Base-by-base conservation (phyloP, 2,329 filamentous ascomycete genomes). In the Diaporthe caulivora region DNA sequence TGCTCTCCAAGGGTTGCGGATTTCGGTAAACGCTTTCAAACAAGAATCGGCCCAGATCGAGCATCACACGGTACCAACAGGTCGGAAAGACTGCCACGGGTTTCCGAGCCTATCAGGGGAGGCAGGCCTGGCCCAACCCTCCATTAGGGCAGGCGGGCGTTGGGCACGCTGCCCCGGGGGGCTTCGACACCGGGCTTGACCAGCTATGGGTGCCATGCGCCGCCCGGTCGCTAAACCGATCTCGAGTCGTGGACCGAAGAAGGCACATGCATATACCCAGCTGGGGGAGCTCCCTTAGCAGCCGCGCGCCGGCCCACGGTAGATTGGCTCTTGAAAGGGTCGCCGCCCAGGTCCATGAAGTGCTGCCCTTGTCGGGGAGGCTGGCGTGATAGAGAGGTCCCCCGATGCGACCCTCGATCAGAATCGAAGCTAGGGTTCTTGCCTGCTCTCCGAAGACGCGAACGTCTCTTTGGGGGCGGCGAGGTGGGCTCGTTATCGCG, bases 221-320 rank as follows among this genome's bases (percentile, higher is more conserved):
- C 26, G 47, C 62, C n/a, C 62, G 62, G 47, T 67, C 31, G 62
- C 62, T 67, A 67, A 40, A 67, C 62, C 62, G 47, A 15, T 53
- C 62, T 67, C 62, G 62, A 67, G 62, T 67, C 47, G 62, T 67
- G 62, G 62, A 21, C 47, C 62, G 62, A 67, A 47, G 53, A 3
- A 47, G 21, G 47, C 47, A 67, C 62, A 67, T 67, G 62, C 44
- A 67, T 53, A 53, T 53, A 53, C 62, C 62, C 62, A 53, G 62
- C 62, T 67, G 62, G 62, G 62, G 62, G 26, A 51, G 47, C 17
- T 65, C 62, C 60, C 62, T 37, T 10, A 26, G 62, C 62, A 65
- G 62, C 62, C 62, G 62, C 62, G 62, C 44, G 18, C 62, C 44
- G 62, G 62, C 31, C 62, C 44, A 65, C 62, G 42, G 44, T 18